Evolutionary conservation across 2,329 filamentous ascomycete genomes (phyloP).

Genomic region (Botrytis squamosa): DNA sequence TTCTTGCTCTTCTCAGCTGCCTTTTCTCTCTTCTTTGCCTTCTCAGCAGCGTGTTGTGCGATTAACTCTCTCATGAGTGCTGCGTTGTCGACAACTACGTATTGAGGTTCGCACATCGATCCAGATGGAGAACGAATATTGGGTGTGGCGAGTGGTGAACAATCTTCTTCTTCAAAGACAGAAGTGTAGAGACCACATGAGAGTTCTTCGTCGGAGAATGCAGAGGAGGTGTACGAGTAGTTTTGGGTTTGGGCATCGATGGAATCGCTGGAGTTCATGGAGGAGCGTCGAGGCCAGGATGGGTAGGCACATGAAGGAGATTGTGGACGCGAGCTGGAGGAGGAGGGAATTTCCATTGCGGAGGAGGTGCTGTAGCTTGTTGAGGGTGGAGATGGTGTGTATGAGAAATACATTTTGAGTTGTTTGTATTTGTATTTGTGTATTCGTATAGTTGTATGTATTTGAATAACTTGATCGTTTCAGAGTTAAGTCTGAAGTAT

Average conservation of each 20-base stretch:
- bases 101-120: constrained; percentile 27
- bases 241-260: constrained; percentile 28
- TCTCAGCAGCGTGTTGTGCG: constrained; percentile 35
- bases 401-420: constrained; percentile 35
- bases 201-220: constrained; percentile 54
- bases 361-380: constrained; percentile 31
- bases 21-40: constrained; percentile 35
- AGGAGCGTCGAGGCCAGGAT: constrained; percentile 57
- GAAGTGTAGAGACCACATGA: constrained; percentile 51
- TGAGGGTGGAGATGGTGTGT: constrained; percentile 33
- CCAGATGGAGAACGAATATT: constrained; percentile 30
- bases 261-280: constrained; percentile 41
- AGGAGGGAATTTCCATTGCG: constrained; percentile 35
- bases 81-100: constrained; percentile 33
- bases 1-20: constrained; percentile 19
- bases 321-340: constrained; percentile 28
- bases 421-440: not conserved
- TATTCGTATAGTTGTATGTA: not conserved
- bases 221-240: constrained; percentile 30
- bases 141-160: constrained; percentile 42
- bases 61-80: constrained; percentile 36
- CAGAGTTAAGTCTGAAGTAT: not conserved
- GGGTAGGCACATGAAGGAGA: constrained; percentile 52
- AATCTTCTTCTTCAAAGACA: constrained; percentile 51
- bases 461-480: not conserved